Base-by-base conservation (phyloP, 805 yeast genomes). In the Teunomyces funiuensis region DNA sequence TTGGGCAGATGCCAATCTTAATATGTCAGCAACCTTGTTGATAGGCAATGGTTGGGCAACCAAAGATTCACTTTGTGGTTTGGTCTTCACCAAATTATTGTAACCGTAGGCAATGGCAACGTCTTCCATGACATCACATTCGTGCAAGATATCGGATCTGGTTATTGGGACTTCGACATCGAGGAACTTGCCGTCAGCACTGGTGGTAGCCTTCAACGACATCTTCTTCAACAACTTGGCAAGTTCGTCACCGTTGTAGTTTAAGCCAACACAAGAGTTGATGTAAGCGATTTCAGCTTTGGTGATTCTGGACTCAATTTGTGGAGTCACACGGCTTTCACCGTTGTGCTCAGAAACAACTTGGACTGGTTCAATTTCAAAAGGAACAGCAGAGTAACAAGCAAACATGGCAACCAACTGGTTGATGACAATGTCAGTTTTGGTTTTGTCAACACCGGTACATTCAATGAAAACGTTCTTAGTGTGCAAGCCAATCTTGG, bases 51-150 rank as follows among this genome's bases (percentile, higher is more conserved):
- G 89, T 41, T 85, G 76, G 17, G 95, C 96, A 47, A 88, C 83
- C 49, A 85, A 80, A 7, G 96, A 79, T 43, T 83, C 83, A 23
- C 88, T 76, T 51, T 88, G 77, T 58, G 93, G 88, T 51, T 78
- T 78, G 39, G 93, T 82, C 68, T 83, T 88, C 49, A 77, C 78
- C 58, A 93, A 76, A 61, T 87, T 88, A 69, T 90, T 85, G 75
- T 85, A 93, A 43, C 99, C 99, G 61, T 88, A 93, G 22, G 88
- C 95, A 59, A 93, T 85, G 36, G 97, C 99, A 37, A 91, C 96
- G 65, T 93, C 99, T 68, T 93, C 99, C 95, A 93, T 87, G 52
- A 93, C 83, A 68, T 93, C 99, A 76, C 98, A 91, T 63, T 88
- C 95, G 66, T 93, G 99, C 57, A 93, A 75, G 47, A 93, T 79